Evolutionary conservation across 2,329 filamentous ascomycete species (phyloP).

Genomic region (Neopestalotiopsis rosae): DNA sequence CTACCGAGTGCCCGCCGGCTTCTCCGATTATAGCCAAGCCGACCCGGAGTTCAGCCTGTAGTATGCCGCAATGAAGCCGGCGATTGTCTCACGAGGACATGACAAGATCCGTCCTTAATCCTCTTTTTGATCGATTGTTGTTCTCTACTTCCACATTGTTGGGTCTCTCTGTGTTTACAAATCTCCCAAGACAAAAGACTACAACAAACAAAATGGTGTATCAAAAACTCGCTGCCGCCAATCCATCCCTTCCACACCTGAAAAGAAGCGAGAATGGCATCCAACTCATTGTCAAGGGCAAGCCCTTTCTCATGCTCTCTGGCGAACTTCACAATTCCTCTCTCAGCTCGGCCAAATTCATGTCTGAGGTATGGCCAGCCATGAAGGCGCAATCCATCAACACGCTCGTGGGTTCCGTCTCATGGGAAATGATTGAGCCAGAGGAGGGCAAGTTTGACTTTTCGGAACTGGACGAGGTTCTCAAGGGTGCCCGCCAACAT

Average conservation of each 20-base stretch:
- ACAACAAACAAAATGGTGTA: neutral
- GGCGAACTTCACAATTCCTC: constrained; percentile 31
- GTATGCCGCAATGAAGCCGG: constrained; percentile 1
- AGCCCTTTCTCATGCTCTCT: constrained; percentile 39
- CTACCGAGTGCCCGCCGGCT: constrained; percentile 2
- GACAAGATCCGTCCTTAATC: neutral
- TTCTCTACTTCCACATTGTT: neutral
- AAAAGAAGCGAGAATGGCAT: constrained; percentile 17
- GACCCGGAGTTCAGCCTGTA: constrained; percentile 1
- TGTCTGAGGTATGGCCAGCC: constrained; percentile 26
- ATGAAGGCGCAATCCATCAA: constrained; percentile 42
- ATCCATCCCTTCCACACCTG: constrained; percentile 12
- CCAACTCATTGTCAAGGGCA: constrained; percentile 42
- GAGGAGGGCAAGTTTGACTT: constrained; percentile 41
- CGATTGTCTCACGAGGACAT: neutral
- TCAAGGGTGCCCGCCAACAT: constrained; percentile 33
- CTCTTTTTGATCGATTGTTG: neutral
- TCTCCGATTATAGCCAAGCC: neutral
- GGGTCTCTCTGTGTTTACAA: too few relatives aligned
- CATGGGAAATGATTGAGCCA: constrained; percentile 45
- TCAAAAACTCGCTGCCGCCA: neutral
- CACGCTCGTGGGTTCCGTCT: constrained; percentile 41
- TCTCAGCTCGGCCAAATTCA: constrained; percentile 26
- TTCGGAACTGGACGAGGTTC: constrained; percentile 38
- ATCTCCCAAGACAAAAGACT: neutral